Conservation (phyloP, 2,329 filamentous ascomycete genomes). For the Cladosporium halotolerans region DNA sequence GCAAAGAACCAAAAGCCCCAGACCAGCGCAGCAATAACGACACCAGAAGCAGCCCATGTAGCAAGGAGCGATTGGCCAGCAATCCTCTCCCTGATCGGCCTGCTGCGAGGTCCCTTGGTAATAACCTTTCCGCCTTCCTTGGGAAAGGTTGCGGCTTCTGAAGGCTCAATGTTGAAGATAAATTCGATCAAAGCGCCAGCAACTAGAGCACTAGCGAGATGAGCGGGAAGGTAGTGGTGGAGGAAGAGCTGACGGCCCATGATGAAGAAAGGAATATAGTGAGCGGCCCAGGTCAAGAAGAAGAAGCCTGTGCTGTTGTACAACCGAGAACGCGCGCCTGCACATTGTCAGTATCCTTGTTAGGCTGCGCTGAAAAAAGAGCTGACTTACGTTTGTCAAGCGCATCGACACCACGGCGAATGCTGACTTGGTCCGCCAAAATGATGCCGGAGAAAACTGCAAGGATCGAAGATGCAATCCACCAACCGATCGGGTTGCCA, state of each 20-base stretch:
- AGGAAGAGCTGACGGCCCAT: slow-evolving; percentile 98
- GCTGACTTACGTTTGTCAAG: slow-evolving; percentile 76
- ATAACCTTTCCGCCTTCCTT: slow-evolving; percentile 31
- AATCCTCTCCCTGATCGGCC: slow-evolving; percentile 76
- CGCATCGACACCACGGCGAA: slow-evolving; percentile 87
- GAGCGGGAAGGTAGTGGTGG: slow-evolving; percentile 93
- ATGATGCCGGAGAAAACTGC: slow-evolving; percentile 91
- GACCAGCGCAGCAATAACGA: slow-evolving; percentile 62
- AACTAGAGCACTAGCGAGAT: slow-evolving; percentile 83
- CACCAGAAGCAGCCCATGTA: slow-evolving; percentile 70
- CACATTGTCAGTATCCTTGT: background rate
- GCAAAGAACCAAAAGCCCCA: slow-evolving; percentile 90
- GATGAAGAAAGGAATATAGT: slow-evolving; percentile 95
- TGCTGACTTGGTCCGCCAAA: slow-evolving; percentile 84
- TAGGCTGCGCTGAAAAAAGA: background rate
- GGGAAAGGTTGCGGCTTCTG: slow-evolving; percentile 49
- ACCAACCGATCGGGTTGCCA: slow-evolving; percentile 95
- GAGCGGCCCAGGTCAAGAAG: slow-evolving; percentile 94
- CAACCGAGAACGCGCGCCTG: slow-evolving; percentile 81
- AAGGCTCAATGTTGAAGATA: slow-evolving; percentile 83
- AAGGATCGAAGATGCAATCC: slow-evolving; percentile 84
- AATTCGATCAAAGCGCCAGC: slow-evolving; percentile 91
- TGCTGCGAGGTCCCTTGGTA: slow-evolving; percentile 46
- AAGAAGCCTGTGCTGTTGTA: slow-evolving; percentile 99
- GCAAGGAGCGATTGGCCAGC: slow-evolving; percentile 68